These are phyloP conservation scores for Aspergillus panamensis DNA, from an alignment of 495 filamentous ascomycete genomes.

Conservation along the genomic window DNA sequence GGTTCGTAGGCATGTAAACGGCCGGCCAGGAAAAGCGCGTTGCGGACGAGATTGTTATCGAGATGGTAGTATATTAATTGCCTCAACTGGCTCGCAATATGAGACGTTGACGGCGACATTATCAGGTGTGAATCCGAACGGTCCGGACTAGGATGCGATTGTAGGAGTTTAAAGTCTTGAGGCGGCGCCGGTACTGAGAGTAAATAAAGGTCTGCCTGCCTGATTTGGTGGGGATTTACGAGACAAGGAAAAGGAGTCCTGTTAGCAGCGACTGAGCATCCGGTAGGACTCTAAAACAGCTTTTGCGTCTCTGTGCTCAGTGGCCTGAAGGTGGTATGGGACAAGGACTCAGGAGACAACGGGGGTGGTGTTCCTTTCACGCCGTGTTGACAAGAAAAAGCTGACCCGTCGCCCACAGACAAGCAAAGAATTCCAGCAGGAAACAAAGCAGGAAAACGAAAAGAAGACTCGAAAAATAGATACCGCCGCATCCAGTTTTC, in stretches of 20 bases:
- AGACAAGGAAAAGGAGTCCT: conserved; percentile 3
- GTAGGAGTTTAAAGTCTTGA: conserved; percentile 9
- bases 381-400: conserved; percentile 15
- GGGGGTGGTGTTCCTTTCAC: conserved; percentile 21
- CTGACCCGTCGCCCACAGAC: conserved; percentile 3
- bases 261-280: conserved; percentile 14
- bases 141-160: background rate
- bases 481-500: conserved; percentile 3
- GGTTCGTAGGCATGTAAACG: conserved; percentile 80
- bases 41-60: conserved; percentile 82
- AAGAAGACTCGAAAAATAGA: conserved; percentile 7
- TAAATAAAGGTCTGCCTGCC: background rate
- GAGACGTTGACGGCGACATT: conserved; percentile 68
- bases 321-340: background rate
- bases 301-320: background rate
- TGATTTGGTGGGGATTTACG: background rate
- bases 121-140: conserved; percentile 24
- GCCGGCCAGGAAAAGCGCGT: conserved; percentile 88
- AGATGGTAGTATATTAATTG: conserved; percentile 89
- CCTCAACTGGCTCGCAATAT: conserved; percentile 70
- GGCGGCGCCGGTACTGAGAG: conserved; percentile 9
- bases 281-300: conserved; percentile 1
- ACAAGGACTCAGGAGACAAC: conserved; percentile 29
- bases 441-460: conserved; percentile 3
- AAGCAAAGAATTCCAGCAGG: conserved; percentile 1